Evolutionary conservation across 2,329 filamentous ascomycete species (phyloP).

Genomic region (Lecanosticta acicola): DNA sequence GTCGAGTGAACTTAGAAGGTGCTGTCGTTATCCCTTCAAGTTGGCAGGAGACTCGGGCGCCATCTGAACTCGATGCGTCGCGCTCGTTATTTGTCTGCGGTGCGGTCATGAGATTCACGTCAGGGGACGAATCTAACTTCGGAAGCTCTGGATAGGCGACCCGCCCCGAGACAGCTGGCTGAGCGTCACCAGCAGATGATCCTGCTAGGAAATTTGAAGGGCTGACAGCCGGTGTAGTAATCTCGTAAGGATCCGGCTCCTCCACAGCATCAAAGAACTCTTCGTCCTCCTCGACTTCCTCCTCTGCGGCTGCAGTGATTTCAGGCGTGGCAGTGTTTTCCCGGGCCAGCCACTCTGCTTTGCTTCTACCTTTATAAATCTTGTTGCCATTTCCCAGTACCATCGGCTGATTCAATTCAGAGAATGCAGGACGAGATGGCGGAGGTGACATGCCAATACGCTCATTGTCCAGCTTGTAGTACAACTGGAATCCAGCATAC

Average conservation of each 20-base stretch:
- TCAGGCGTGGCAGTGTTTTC: slow-evolving; percentile 8
- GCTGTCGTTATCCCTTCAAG: too few species aligned
- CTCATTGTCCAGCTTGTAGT: slow-evolving; percentile 62
- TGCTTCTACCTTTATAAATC: slow-evolving; percentile 9
- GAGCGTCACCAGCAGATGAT: not conserved
- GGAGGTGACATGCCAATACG: slow-evolving; percentile 60
- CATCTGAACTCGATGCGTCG: slow-evolving; percentile 2
- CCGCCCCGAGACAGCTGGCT: not conserved
- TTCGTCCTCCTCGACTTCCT: slow-evolving; percentile 31
- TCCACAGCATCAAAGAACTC: slow-evolving; percentile 32
- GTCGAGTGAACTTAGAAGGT: not conserved
- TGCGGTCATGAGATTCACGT: not conserved
- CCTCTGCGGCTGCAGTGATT: slow-evolving; percentile 11
- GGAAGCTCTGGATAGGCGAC: not conserved
- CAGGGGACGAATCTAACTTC: not conserved
- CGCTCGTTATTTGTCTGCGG: not conserved
- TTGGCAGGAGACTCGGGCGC: too few species aligned
- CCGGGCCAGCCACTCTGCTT: slow-evolving; percentile 2
- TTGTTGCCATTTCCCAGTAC: slow-evolving; percentile 44
- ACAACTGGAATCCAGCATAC: slow-evolving; percentile 72
- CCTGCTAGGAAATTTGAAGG: not conserved
- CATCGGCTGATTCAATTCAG: slow-evolving; percentile 63
- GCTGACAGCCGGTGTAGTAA: slow-evolving; percentile 1
- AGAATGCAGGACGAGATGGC: slow-evolving; percentile 64
- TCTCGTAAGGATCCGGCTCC: slow-evolving; percentile 19